Conservation (phyloP, 257 asterid genomes). For the Paulownia fortunei region DNA sequence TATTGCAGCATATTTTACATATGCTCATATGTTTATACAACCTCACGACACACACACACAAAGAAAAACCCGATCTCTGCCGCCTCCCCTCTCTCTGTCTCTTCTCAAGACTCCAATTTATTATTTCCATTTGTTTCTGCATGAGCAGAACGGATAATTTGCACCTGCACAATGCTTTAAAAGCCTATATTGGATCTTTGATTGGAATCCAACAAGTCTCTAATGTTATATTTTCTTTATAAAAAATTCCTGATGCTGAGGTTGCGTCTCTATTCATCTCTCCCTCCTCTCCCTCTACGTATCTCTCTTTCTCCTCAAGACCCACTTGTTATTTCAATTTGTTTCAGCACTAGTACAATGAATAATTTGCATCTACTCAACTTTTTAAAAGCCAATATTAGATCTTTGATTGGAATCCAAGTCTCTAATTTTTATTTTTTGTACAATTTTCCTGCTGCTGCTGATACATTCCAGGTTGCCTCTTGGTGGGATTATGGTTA, state of each 20-base stretch:
- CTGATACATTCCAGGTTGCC: slow-evolving; percentile 73
- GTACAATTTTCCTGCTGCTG: slow-evolving; percentile 26
- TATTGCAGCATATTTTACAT: background rate
- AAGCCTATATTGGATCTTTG: background rate
- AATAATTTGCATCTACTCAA: background rate
- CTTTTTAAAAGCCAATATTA: background rate
- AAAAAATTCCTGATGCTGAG: background rate
- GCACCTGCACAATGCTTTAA: background rate
- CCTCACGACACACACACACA: background rate
- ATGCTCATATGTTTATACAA: background rate
- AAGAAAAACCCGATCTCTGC: background rate
- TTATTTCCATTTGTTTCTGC: slow-evolving; percentile 12
- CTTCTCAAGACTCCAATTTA: background rate
- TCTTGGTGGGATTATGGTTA: slow-evolving; percentile 99
- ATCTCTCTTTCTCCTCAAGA: no score
- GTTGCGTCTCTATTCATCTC: background rate
- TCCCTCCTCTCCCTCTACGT: background rate
- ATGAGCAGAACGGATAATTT: background rate
- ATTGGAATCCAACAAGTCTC: background rate
- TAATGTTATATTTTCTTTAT: no score
- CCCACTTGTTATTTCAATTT: background rate
- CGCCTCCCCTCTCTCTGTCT: no score
- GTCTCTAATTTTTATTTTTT: slow-evolving; percentile 21
- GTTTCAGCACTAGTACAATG: background rate
- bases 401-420: background rate